A percentile compares a stretch with the other conserved stretches of the same genome.
Conservation (phyloP, 306 rosid genomes). For the Corylus americana region DNA sequence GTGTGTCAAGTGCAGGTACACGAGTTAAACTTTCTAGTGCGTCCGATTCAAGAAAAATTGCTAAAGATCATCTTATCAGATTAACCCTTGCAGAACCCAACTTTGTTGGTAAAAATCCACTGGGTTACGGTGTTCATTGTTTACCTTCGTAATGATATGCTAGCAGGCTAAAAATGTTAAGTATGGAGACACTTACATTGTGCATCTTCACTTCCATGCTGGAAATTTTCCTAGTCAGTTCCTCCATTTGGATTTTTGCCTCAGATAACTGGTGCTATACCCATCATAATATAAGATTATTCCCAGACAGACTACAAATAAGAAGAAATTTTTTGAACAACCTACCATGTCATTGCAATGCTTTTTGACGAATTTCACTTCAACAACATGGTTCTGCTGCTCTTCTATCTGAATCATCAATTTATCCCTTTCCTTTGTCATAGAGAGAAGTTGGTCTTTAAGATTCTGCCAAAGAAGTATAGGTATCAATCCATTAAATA, state of each 20-base stretch:
- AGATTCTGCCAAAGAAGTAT: constrained; percentile 46
- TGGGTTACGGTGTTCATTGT: not conserved
- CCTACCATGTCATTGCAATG: constrained; percentile 52
- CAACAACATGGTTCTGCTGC: constrained; percentile 43
- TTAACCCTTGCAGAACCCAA: not conserved
- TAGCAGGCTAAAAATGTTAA: constrained; percentile 4
- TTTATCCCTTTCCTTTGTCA: constrained; percentile 60
- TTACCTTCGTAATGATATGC: not conserved
- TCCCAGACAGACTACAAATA: constrained; percentile 7
- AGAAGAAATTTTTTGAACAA: constrained; percentile 20
- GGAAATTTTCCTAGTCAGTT: constrained; percentile 54
- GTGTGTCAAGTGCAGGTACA: not conserved
- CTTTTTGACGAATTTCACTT: constrained; percentile 43
- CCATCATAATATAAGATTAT: constrained; percentile 8
- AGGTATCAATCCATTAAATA: constrained; percentile 29
- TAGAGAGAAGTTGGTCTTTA: constrained; percentile 37
- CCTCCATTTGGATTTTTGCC: constrained; percentile 54
- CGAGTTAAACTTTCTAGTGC: not conserved
- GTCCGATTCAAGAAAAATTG: not conserved
- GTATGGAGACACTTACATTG: constrained; percentile 43
- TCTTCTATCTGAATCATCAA: constrained; percentile 50
- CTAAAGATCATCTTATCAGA: not conserved
- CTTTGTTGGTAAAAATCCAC: not conserved
- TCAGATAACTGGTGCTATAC: constrained; percentile 45
- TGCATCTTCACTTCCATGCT: constrained; percentile 57